Evolutionary conservation across 1,139 yeast genomes (phyloP).

Genomic region (Pichia sp.): DNA sequence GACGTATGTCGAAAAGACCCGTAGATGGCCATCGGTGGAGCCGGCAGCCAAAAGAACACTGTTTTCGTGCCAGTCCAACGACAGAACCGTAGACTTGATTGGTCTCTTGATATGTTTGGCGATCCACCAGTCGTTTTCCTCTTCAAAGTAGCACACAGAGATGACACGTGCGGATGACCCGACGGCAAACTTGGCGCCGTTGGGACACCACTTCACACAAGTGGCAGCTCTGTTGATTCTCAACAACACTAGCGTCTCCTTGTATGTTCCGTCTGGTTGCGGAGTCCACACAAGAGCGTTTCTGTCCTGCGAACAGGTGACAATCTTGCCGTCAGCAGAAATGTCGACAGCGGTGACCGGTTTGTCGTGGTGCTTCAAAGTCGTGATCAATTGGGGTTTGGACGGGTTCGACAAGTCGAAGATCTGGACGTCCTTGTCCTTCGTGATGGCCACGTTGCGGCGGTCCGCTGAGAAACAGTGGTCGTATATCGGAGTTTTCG

Average conservation of each 20-base stretch:
- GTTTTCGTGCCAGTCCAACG: conserved; percentile 93
- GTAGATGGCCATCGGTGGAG: conserved; percentile 90
- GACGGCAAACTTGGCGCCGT: conserved; percentile 90
- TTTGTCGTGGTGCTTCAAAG: conserved; percentile 82
- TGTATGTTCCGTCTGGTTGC: conserved; percentile 49
- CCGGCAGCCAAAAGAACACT: conserved; percentile 86
- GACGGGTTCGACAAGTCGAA: conserved; percentile 46
- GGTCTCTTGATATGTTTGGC: conserved; percentile 96
- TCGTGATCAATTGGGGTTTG: conserved; percentile 52
- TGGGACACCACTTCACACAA: conserved; percentile 89
- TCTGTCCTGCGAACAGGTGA: conserved; percentile 96
- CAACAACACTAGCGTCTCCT: conserved; percentile 87
- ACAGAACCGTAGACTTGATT: conserved; percentile 77
- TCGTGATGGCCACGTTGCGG: conserved; percentile 72
- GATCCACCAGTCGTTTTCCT: conserved; percentile 99
- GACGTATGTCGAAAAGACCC: conserved; percentile 90
- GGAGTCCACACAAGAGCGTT: conserved; percentile 97
- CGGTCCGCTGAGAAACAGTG: conserved; percentile 78
- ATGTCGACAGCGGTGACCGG: conserved; percentile 93
- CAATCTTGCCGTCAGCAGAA: conserved; percentile 82
- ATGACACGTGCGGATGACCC: conserved; percentile 93
- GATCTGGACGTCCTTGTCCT: conserved; percentile 70
- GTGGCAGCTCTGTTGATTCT: conserved; percentile 96
- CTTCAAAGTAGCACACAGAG: conserved; percentile 94
- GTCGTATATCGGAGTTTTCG: conserved; percentile 83